Percentiles rank a stretch among this genome's conserved stretches.
These are phyloP conservation scores for Pyrus hybrid DNA, from an alignment of 331 rosid species.

Conservation along the genomic window DNA sequence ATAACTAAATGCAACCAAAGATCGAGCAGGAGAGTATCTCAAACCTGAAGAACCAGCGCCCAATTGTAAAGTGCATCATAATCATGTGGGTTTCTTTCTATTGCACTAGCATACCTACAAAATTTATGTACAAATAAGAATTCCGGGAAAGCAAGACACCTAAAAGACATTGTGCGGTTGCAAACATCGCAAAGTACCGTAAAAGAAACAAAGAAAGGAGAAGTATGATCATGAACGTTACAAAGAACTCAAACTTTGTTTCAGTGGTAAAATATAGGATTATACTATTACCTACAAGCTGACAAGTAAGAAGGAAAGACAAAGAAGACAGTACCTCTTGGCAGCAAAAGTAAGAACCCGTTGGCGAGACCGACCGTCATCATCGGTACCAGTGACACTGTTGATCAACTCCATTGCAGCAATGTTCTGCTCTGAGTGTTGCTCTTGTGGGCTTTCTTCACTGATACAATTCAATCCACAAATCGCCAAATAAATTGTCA, in stretches of 20 bases:
- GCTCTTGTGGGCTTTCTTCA: conserved; percentile 56
- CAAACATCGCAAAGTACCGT: not conserved
- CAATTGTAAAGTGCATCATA: conserved; percentile 95
- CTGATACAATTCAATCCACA: conserved; percentile 30
- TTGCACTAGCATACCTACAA: conserved; percentile 88
- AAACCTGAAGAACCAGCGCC: conserved; percentile 98
- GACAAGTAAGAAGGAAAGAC: not conserved
- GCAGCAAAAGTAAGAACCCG: conserved; percentile 98
- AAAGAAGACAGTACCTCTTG: conserved; percentile 46
- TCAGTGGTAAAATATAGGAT: not conserved
- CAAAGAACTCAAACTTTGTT: not conserved
- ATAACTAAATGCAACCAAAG: not conserved
- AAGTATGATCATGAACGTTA: not conserved
- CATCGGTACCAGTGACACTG: conserved; percentile 79
- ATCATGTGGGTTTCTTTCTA: conserved; percentile 87
- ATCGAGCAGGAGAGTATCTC: conserved; percentile 20
- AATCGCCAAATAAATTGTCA: not conserved
- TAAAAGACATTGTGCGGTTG: not conserved
- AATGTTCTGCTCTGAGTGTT: conserved; percentile 46
- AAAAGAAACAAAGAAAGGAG: not conserved
- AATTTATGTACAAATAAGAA: conserved; percentile 5
- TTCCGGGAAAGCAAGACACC: not conserved
- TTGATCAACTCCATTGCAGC: conserved; percentile 93
- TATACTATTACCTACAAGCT: not conserved
- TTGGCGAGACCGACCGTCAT: conserved; percentile 94